Evolutionary conservation across 2,329 filamentous ascomycete genomes (phyloP).

Genomic region (Ilyonectria sp.): DNA sequence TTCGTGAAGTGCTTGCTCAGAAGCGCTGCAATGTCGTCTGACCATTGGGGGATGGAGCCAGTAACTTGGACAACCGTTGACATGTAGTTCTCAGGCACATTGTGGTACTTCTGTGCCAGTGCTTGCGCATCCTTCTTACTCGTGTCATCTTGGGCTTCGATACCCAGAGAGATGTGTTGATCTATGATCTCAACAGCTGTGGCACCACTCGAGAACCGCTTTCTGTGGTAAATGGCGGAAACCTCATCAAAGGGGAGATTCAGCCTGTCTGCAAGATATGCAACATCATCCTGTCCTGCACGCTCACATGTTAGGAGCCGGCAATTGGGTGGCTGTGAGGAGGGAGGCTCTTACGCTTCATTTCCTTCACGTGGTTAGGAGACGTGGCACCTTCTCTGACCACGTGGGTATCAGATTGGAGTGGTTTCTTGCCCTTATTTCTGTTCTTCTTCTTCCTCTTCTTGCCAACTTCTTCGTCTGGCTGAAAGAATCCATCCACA

Average conservation of each 20-base stretch:
- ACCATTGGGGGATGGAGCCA: constrained; percentile 51
- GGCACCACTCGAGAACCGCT: constrained; percentile 56
- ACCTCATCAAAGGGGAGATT: constrained; percentile 59
- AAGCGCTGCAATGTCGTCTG: constrained; percentile 59
- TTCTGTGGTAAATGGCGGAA: constrained; percentile 57
- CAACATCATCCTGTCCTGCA: constrained; percentile 58
- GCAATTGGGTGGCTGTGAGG: no score
- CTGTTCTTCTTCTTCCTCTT: constrained; percentile 58
- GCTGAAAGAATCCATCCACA: constrained; percentile 84
- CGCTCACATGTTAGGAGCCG: constrained; percentile 7
- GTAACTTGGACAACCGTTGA: constrained; percentile 60
- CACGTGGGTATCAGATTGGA: constrained; percentile 26
- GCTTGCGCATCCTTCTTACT: constrained; percentile 51
- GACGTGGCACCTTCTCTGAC: constrained; percentile 37
- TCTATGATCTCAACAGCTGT: constrained; percentile 61
- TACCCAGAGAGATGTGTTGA: constrained; percentile 57
- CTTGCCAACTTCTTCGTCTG: constrained; percentile 59
- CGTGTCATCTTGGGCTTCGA: constrained; percentile 51
- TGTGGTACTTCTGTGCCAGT: constrained; percentile 56
- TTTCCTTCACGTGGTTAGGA: constrained; percentile 43
- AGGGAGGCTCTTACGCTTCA: constrained; percentile 48
- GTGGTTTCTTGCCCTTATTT: constrained; percentile 48
- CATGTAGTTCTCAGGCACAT: constrained; percentile 62
- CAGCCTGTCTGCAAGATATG: constrained; percentile 61
- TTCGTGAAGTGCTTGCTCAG: constrained; percentile 61